phyloP scores from a whole-genome alignment of 208 protist species.

The Acanthamoeba healyi region DNA sequence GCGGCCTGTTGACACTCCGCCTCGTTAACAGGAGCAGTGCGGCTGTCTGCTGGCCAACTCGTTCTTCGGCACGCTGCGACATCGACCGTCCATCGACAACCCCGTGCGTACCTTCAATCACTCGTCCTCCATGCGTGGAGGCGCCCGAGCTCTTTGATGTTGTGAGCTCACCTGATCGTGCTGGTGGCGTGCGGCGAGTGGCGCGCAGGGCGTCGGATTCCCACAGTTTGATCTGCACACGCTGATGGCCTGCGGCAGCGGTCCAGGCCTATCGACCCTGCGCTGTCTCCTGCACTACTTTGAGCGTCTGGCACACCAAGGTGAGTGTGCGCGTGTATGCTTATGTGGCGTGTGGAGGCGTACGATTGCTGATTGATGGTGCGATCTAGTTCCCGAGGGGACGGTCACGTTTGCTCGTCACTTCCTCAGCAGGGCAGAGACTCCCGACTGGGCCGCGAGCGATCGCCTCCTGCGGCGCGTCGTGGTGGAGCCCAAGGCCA shows the following conservation, averaged over 20 bases:
- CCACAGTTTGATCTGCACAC: background rate
- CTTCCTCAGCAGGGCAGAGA: background rate
- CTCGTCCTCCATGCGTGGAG: background rate
- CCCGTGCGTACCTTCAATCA: background rate
- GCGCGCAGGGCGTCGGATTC: background rate
- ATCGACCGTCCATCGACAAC: background rate
- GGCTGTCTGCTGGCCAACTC: slow-evolving; percentile 77
- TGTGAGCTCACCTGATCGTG: no score
- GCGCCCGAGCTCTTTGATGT: no score
- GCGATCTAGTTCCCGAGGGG: background rate
- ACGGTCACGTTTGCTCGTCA: background rate
- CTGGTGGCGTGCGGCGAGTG: no score
- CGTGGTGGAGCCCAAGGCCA: background rate
- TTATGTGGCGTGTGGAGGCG: no score
- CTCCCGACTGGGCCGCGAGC: background rate
- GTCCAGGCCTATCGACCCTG: background rate
- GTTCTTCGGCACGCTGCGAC: slow-evolving; percentile 78
- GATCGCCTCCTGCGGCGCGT: background rate
- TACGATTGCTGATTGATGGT: no score
- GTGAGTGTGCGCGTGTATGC: no score
- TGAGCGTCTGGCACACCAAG: background rate
- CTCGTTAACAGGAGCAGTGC: slow-evolving; percentile 72
- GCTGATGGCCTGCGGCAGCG: background rate
- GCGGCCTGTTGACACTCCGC: no score
- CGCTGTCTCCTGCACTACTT: slow-evolving; percentile 32